These are phyloP conservation scores for Ascochyta rabiei DNA, from an alignment of 2,329 filamentous ascomycete genomes.

Conservation along the genomic window DNA sequence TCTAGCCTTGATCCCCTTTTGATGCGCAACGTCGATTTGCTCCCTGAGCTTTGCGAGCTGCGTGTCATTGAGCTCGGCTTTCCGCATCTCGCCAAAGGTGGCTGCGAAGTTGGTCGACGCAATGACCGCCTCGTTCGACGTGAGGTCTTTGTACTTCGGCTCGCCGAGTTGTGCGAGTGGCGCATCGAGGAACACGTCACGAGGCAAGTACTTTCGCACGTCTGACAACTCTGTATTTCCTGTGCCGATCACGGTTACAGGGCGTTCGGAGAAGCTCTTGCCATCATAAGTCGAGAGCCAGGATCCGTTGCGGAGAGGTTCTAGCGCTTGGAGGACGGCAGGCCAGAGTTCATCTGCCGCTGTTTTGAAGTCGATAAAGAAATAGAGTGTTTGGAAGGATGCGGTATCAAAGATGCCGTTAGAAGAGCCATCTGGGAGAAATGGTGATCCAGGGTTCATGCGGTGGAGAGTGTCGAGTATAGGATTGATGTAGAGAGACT, in stretches of 20 bases:
- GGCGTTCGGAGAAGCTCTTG: conserved; percentile 52
- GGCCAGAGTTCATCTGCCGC: conserved; percentile 62
- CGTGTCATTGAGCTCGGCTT: conserved; percentile 49
- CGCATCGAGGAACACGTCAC: conserved; percentile 66
- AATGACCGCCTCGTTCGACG: conserved; percentile 57
- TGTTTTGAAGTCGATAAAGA: conserved; percentile 70
- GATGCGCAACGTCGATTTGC: conserved; percentile 61
- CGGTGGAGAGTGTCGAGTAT: conserved; percentile 61
- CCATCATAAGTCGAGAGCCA: conserved; percentile 62
- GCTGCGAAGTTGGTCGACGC: conserved; percentile 59
- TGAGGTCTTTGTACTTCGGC: conserved; percentile 53
- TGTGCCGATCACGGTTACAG: conserved; percentile 68
- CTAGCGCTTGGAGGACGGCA: conserved; percentile 60
- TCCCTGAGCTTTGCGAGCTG: conserved; percentile 58
- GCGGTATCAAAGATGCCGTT: conserved; percentile 69
- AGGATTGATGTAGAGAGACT: conserved; percentile 65
- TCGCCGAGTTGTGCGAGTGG: conserved; percentile 55
- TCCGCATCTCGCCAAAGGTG: conserved; percentile 49
- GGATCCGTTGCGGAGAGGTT: conserved; percentile 60
- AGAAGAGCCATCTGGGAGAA: conserved; percentile 53
- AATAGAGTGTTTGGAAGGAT: conserved; percentile 63
- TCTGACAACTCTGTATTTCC: conserved; percentile 55
- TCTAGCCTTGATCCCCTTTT: conserved; percentile 62
- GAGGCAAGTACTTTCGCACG: conserved; percentile 48
- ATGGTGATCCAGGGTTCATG: conserved; percentile 62